Evolutionary conservation across 2,329 filamentous ascomycete species (phyloP).

Genomic region (Aspergillus sp.): DNA sequence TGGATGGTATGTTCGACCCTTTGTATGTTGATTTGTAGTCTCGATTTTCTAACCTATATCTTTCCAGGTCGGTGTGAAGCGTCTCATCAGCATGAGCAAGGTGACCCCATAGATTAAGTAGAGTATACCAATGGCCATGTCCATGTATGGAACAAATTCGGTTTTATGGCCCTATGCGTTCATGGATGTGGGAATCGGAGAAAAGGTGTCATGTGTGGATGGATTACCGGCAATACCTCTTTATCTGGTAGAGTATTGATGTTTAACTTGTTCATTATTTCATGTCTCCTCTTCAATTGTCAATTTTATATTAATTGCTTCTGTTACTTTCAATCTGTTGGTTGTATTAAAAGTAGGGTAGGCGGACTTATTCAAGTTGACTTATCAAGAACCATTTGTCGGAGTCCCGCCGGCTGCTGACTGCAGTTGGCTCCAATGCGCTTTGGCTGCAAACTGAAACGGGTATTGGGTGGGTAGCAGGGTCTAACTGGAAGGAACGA

Average conservation of each 20-base stretch:
- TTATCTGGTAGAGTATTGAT: background rate
- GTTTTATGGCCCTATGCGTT: background rate
- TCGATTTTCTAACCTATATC: background rate
- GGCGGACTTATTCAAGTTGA: background rate
- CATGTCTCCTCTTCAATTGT: constrained; percentile 1
- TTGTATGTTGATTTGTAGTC: background rate
- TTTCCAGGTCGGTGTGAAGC: constrained; percentile 69
- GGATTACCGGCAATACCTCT: no score
- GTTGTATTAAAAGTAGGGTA: background rate
- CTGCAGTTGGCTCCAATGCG: no score
- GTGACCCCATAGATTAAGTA: constrained; percentile 58
- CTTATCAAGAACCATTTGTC: no score
- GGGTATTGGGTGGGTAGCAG: no score
- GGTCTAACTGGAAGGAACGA: no score
- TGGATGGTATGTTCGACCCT: constrained; percentile 70
- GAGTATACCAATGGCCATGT: background rate
- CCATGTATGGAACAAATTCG: background rate
- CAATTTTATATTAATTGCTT: constrained; percentile 1
- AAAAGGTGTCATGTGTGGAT: background rate
- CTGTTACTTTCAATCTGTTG: background rate
- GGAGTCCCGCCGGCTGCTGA: no score
- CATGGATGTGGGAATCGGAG: background rate
- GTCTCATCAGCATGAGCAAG: constrained; percentile 76
- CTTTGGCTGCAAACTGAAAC: no score
- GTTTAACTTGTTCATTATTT: background rate